Base-by-base conservation (phyloP, 1,284 basidiomycete genomes). In the Cutaneotrichosporon mucoides region DNA sequence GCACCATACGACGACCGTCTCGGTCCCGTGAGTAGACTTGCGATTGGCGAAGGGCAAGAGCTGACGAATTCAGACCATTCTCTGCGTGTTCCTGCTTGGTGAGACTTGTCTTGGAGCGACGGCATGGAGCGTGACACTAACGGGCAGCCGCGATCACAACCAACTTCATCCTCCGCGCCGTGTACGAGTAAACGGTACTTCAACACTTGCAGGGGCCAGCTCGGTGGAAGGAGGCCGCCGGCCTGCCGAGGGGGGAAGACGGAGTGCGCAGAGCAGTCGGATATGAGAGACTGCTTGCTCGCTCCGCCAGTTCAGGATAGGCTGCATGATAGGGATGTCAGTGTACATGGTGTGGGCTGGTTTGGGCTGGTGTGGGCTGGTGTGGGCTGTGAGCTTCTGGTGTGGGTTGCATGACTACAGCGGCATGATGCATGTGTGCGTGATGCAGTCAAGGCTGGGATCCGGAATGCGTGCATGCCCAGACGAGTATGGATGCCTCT, bases 1-100 rank as follows among this genome's bases (percentile, higher is more conserved):
- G 95, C 93, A 24, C 94, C 95, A 2, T 99, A 99, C 78, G 96
- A 99, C 72, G 95, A 99, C 80, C 85, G 96, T 59, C 79, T 98
- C 56, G 94, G 94, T 59, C 86, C 86, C 53, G 86, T 88, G 62
- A 78, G 86, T 24, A 24, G 24, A 24, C 24, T 24, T 24, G 24
- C 24, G 24, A 24, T 24, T 24, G 24, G 24, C 3, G 24, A 24
- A 24, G 24, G 15, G 24, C 12, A 50, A 12, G 9, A 42, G 46
- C 43, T 56, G 12, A 55, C 59, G 24, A 24, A 15, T 34, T 6
- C 70, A 95, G 89, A 95, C 93, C 6, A 79, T 95, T 38, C 79
- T 97, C 40, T 96, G 92, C 75, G 79, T 90, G 61, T 87, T 90
- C 24, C 82, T 96, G 42, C 84, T 95, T 52, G 82, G 91, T 93